These are phyloP conservation scores for Domatiomyces catenatus DNA, from an alignment of 2,329 filamentous ascomycete genomes.

Conservation along the genomic window DNA sequence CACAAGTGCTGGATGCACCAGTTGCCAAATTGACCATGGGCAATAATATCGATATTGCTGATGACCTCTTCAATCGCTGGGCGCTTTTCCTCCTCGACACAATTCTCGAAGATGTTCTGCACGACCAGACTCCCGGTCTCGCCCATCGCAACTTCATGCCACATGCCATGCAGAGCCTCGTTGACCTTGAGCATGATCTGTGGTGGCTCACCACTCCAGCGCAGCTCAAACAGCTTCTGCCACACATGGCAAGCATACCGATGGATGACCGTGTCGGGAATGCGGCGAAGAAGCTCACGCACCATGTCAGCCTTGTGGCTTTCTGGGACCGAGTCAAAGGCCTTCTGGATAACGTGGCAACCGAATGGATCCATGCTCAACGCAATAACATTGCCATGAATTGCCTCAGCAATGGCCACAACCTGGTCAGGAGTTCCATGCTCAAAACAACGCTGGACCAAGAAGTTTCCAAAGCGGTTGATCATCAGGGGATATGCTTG, in stretches of 20 bases:
- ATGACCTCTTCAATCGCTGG: conserved; percentile 95
- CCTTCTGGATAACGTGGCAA: conserved; percentile 96
- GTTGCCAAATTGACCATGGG: conserved; percentile 95
- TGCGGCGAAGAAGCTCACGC: conserved; percentile 85
- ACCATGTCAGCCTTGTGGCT: conserved; percentile 98
- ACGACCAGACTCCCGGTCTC: conserved; percentile 97
- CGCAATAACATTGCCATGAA: conserved; percentile 82
- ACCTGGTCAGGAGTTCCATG: conserved; percentile 92
- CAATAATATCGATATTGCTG: conserved; percentile 84
- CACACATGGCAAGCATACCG: conserved; percentile 98
- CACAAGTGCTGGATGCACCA: conserved; percentile 99
- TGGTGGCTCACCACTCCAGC: conserved; percentile 85
- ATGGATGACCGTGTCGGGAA: conserved; percentile 95
- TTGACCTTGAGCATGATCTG: conserved; percentile 99
- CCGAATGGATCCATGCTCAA: conserved; percentile 98
- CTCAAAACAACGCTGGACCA: conserved; percentile 97
- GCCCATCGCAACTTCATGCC: conserved; percentile 93
- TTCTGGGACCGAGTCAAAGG: conserved; percentile 92
- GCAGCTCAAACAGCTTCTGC: conserved; percentile 97
- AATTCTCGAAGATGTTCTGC: conserved; percentile 99
- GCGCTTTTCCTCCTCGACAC: conserved; percentile 96
- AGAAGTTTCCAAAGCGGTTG: conserved; percentile 95
- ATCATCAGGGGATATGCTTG: conserved; percentile 95
- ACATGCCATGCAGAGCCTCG: conserved; percentile 82
- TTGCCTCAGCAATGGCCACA: conserved; percentile 82